A percentile compares a stretch with the other conserved stretches of the same genome.
These are phyloP conservation scores for Astragalus glycyphyllos DNA, from an alignment of 306 rosid genomes.

Conservation along the genomic window DNA sequence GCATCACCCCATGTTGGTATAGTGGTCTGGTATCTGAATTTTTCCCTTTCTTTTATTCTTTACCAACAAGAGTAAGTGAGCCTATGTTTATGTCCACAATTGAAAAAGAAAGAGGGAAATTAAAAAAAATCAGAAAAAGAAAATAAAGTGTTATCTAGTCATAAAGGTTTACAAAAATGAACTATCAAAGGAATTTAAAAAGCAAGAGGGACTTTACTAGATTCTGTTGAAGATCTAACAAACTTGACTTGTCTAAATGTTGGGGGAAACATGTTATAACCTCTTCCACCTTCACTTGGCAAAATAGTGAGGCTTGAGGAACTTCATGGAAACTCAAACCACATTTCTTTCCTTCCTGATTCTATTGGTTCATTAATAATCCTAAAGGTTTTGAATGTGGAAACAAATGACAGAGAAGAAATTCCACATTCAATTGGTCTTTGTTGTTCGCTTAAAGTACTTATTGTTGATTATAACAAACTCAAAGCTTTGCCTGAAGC, in stretches of 20 bases:
- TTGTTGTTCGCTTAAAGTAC: constrained; percentile 69
- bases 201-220: too few species aligned
- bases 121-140: too few species aligned
- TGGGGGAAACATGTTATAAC: constrained; percentile 62
- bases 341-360: constrained; percentile 66
- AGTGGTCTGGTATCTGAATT: too few species aligned
- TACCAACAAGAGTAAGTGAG: too few species aligned
- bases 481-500: constrained; percentile 93
- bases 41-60: too few species aligned
- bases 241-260: constrained; percentile 65
- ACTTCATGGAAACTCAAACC: constrained; percentile 76
- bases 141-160: too few species aligned
- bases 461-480: constrained; percentile 70
- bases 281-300: constrained; percentile 70
- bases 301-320: constrained; percentile 68
- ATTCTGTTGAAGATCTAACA: constrained; percentile 63
- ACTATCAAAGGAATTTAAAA: too few species aligned
- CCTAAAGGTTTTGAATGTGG: constrained; percentile 65
- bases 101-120: too few species aligned
- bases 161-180: too few species aligned
- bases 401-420: constrained; percentile 83
- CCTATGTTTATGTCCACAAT: too few species aligned
- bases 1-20: too few species aligned
- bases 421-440: constrained; percentile 77
- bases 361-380: constrained; percentile 67